Percentiles rank a stretch among this genome's conserved stretches.
phyloP scores from a whole-genome alignment of 306 rosid species.

The Rosa rugosa region DNA sequence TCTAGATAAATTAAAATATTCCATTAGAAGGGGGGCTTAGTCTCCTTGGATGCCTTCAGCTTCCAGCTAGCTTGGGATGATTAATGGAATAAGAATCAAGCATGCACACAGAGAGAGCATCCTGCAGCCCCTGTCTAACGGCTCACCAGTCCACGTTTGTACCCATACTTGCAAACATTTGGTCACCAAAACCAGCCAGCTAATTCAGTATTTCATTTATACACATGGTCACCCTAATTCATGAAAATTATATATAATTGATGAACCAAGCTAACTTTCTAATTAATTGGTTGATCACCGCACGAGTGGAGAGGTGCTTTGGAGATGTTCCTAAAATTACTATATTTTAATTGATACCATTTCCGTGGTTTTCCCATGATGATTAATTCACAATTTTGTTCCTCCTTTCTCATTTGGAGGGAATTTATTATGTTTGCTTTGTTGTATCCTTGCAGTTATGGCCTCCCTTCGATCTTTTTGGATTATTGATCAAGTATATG shows the following conservation, averaged over 20 bases:
- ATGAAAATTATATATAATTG: not conserved
- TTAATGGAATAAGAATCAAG: not conserved
- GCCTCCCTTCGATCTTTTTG: not conserved
- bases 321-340: not conserved
- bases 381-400: too few relatives aligned
- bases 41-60: constrained; percentile 28
- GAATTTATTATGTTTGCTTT: not conserved
- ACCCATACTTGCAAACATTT: constrained; percentile 13
- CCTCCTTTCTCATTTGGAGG: not conserved
- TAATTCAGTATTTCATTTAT: not conserved
- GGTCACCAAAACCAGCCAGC: not conserved
- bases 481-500: not conserved
- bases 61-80: constrained; percentile 17
- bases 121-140: constrained; percentile 21
- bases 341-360: not conserved
- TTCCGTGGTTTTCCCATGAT: not conserved
- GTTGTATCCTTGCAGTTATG: not conserved
- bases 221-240: constrained; percentile 17
- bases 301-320: constrained; percentile 16
- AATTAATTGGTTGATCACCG: not conserved
- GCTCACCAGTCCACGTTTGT: constrained; percentile 15
- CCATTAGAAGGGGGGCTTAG: not conserved
- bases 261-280: not conserved
- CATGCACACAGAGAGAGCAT: constrained; percentile 4
- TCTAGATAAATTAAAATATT: not conserved